Evolutionary conservation across 2,329 filamentous ascomycete species (phyloP).

Genomic region (Amauroascus niger): DNA sequence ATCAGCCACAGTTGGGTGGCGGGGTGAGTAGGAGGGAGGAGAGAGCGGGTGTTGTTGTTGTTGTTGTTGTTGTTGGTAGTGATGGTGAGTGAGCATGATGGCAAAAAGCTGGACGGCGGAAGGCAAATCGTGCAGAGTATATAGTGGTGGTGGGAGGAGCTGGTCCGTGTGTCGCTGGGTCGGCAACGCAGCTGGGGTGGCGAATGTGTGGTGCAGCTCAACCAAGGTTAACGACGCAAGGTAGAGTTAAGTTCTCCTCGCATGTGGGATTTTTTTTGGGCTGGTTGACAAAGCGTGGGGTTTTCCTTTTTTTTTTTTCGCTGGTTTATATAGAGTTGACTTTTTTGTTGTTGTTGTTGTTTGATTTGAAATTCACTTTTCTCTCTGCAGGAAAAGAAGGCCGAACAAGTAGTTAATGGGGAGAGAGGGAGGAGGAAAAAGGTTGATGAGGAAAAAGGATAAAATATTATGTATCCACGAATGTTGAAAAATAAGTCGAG

Average conservation of each 20-base stretch:
- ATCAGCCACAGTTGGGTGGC: no score
- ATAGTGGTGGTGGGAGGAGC: neutral
- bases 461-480: neutral
- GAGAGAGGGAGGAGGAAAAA: no score
- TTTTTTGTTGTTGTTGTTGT: neutral
- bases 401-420: no score
- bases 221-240: conserved; percentile 6
- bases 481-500: no score
- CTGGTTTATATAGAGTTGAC: neutral
- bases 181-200: neutral
- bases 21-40: no score
- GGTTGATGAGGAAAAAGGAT: no score
- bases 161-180: neutral
- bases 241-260: neutral
- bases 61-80: neutral
- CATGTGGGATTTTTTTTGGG: no score
- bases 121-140: conserved; percentile 3
- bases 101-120: neutral
- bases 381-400: neutral
- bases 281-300: no score
- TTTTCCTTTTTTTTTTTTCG: no score
- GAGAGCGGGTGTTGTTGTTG: no score
- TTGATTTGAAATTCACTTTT: no score
- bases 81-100: conserved; percentile 2
- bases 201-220: conserved; percentile 2